Conservation (phyloP, 768 basidiomycete genomes). For the Mycena belliarum region DNA sequence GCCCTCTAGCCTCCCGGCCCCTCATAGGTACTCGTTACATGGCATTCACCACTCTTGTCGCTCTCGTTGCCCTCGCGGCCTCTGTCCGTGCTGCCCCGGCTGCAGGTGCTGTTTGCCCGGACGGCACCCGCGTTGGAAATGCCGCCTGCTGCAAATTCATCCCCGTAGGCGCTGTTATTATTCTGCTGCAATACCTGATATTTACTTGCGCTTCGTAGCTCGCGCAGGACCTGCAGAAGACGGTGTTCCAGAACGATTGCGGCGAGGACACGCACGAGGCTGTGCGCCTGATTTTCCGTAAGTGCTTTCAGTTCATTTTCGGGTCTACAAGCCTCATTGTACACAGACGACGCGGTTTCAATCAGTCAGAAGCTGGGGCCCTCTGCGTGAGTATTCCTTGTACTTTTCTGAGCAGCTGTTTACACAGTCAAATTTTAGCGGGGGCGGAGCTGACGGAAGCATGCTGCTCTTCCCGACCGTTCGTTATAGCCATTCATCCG, state of each 20-base stretch:
- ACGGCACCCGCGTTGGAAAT: slow-evolving; percentile 6
- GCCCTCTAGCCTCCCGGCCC: no score
- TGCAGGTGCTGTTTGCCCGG: not conserved
- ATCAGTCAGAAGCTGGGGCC: not conserved
- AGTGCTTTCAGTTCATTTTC: not conserved
- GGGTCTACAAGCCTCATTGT: not conserved
- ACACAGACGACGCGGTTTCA: not conserved
- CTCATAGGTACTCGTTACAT: no score
- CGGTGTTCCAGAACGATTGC: slow-evolving; percentile 37
- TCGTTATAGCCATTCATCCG: no score
- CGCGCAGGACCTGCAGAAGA: slow-evolving; percentile 30
- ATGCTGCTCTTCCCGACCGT: slow-evolving; percentile 28
- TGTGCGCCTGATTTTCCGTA: slow-evolving; percentile 29
- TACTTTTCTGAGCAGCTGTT: not conserved
- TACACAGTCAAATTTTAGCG: slow-evolving; percentile 25
- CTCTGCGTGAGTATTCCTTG: not conserved
- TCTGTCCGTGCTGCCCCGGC: not conserved
- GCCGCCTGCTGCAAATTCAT: slow-evolving; percentile 8
- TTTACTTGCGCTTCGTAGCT: not conserved
- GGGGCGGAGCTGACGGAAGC: slow-evolving; percentile 34
- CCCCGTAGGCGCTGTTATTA: slow-evolving; percentile 1
- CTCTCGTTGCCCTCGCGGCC: no score
- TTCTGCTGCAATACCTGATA: not conserved
- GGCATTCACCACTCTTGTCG: no score
- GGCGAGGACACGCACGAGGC: slow-evolving; percentile 35